Base-by-base conservation (phyloP, 768 basidiomycete genomes). In the Lactarius psammicola region DNA sequence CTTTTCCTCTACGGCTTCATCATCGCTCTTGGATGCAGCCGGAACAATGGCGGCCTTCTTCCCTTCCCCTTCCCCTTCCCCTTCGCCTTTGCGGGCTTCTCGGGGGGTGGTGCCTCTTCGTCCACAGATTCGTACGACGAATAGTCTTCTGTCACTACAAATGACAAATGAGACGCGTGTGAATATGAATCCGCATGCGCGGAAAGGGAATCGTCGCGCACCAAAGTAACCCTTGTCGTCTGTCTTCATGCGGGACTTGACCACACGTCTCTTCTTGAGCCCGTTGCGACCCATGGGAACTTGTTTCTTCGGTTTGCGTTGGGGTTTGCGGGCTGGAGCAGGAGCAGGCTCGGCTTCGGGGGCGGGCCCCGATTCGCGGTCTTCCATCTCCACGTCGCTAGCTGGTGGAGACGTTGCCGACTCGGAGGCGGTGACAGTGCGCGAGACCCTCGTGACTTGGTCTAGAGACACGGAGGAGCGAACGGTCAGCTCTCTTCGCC, bases 241-340 rank as follows among this genome's bases (percentile, higher is more conserved):
- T 30, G 80, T 75, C 18, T 72, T 79, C 68, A 72, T 82, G 67
- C 83, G 80, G 51, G 82, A 86, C 71, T 86, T 90, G 28, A 84
- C 72, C 3, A 90, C 79, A 9, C 85, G 81, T 70, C 80, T 82
- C 78, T 93, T 94, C 80, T 84, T 90, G 63, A 92, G 71, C 6
- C 92, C 92, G 66, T 93, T 94, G 44, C 78, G 77, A 0, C 92
- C 91, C n/a, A 90, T 76, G 0, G 91, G 92, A n/a, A 86, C 73
- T 4, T 80, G 81, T 69, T 84, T 87, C 76, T 86, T 89, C 44
- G 80, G 69, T 63, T 79, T 81, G 62, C 70, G 71, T 69, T 74
- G 76, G 62, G 74, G 74, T 59, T 66, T 75, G 54, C 75, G 78
- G 68, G 80, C 80, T 13, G 70, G 63, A 34, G 71, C 71, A 8